Base-by-base conservation (phyloP, 2,329 filamentous ascomycete genomes). In the Aspergillus quadrilineatus region DNA sequence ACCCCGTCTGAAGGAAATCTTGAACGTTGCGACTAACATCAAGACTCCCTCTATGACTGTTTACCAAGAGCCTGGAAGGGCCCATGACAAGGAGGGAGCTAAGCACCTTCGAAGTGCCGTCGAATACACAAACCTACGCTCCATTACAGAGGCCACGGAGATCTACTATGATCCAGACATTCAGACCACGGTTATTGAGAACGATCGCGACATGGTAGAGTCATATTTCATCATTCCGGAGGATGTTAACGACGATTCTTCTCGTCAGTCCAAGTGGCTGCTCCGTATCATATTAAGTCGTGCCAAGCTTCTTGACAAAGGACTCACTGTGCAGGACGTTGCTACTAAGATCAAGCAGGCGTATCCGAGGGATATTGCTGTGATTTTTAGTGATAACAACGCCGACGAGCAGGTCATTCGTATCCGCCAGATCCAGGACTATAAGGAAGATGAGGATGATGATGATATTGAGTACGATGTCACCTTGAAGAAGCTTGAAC, bases 41-140 rank as follows among this genome's bases (percentile, higher is more conserved):
- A 99, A 97, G 82, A 99, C 94, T 0, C 94, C 94, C 1, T 92
- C 91, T 50, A 97, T 99, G 93, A 88, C 89, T 59, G 91, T 99
- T 36, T 96, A 92, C 70, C 84, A 96, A 65, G 81, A 88, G 50
- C 81, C 83, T 28, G 74, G 80, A 8, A 79, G 84, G 59, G 73
- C 75, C 14, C 83, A 82, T 39, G 85, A 84, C 57, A 90, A 96
- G 72, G 89, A 95, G 51, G 82, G 86, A 55, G 92, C 91, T 50
- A 97, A 95, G 80, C 81, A 82, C 49, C 81, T 99, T 62, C 91
- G 94, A 73, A 96, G 89, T 72, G 82, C 86, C 63, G 92, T 99
- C 29, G 94, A 99, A 75, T 92, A 97, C 73, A 97, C 95, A 14
- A 97, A 90, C 65, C 80, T 99, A 61, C 89, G 92, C 46, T 94